Evolutionary conservation across 2,329 filamentous ascomycete genomes (phyloP).

Genomic region (Ceratocystis alfenasii): DNA sequence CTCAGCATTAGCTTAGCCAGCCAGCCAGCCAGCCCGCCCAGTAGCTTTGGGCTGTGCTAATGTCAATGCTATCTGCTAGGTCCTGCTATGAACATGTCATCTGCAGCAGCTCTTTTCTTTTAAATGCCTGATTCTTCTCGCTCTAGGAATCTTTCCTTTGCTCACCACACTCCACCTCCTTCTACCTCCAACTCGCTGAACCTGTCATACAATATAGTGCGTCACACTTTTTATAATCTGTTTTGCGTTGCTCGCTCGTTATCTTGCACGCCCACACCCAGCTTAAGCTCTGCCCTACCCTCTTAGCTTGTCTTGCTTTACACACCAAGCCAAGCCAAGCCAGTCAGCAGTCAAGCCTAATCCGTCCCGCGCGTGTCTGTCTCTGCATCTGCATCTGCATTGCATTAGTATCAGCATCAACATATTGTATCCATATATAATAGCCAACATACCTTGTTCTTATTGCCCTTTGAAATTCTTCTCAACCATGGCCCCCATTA

Average conservation of each 20-base stretch:
- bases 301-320: not conserved
- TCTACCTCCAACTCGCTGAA: not conserved
- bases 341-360: not conserved
- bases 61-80: not conserved
- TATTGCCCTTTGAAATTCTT: not conserved
- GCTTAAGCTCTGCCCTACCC: not conserved
- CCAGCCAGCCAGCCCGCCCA: not conserved
- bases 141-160: too few species aligned
- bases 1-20: not conserved
- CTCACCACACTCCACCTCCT: not conserved
- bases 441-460: not conserved
- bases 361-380: not conserved
- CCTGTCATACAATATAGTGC: not conserved
- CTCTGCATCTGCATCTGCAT: too few species aligned
- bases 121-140: not conserved
- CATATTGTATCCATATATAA: not conserved
- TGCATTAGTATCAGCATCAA: too few species aligned
- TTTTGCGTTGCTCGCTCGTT: not conserved
- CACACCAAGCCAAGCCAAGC: not conserved
- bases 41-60: not conserved
- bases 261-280: too few species aligned
- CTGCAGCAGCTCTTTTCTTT: not conserved
- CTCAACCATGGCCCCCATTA: conserved; percentile 12
- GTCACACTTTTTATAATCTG: not conserved
- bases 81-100: too few species aligned